Base-by-base conservation (phyloP, 169 alveolate genomes). In the Eimeria maxima region DNA sequence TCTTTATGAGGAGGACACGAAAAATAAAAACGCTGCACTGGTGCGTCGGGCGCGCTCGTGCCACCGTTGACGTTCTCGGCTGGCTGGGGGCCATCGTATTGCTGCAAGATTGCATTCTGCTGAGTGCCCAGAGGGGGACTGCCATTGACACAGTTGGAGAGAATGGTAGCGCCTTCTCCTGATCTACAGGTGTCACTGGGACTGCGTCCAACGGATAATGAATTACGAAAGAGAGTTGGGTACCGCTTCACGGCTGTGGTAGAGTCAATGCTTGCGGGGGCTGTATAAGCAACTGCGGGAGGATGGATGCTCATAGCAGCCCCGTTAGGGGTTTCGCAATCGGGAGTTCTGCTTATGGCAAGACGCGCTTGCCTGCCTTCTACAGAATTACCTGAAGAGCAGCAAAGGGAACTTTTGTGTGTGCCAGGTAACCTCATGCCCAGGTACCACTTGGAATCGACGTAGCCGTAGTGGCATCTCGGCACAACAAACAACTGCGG, bases 391-490 rank as follows among this genome's bases (percentile, higher is more conserved):
- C 67, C 67, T 45, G 47, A n/a, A 44, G 60, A 24, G 29, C 65
- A 50, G 67, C 69, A 47, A 78, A 45, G 7, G n/a, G 6, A 0
- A 13, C 67, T 63, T 24, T 63, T 47, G 8, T 45, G 13, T 27
- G 88, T n/a, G 13, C 69, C 45, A 6, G 65, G 88, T 24, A 87
- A 63, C 20, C 18, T 24, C 93, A 63, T 63, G 65, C 65, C 93
- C 57, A 87, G 80, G 65, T 60, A 87, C 93, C 93, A 87, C 93
- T 33, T 60, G 83, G 57, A 87, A 71, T 87, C 93, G 29, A 87
- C 93, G 80, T 63, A 87, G 50, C 93, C 93, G 81, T 87, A 87
- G 44, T 60, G 93, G 67, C 81, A 33, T 27, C 27, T 29, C 53
- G 93, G 83, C 63, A 87, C 93, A 33, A 63, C 81, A 63, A 63